Base-by-base conservation (phyloP, 352 stramenopile species). In the Phytophthora constricta region DNA sequence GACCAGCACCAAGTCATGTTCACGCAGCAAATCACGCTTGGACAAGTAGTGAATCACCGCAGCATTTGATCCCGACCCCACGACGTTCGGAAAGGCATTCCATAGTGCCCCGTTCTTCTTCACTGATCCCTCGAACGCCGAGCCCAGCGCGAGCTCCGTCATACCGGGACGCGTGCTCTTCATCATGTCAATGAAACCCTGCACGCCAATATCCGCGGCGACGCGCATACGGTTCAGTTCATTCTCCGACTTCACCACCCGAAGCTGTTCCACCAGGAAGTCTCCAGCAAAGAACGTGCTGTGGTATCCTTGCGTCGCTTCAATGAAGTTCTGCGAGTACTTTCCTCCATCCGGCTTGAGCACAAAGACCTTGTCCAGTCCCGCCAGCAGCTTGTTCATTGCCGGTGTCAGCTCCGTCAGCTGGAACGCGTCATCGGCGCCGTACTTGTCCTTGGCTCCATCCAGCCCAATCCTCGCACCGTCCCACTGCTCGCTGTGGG, bases 71-170 rank as follows among this genome's bases (percentile, higher is more conserved):
- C 87, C 87, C 1, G 82, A 76, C 5, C 85, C 87, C 16, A 95
- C 87, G n/a, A 95, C 87, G 31, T 88, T 91, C 37, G 87, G 87
- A 62, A 95, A 95, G 48, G 87, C 88, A 39, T 90, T 90, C 76
- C 85, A 92, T 5, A 91, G 65, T 28, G 87, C 85, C 8, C 87
- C 87, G 48, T 93, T 88, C 34, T 82, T 79, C 65, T 92, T 92
- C 47, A 86, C 84, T 5, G 82, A 84, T 0, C 74, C 68, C 53
- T 95, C 87, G 58, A 93, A 95, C 20, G 79, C 76, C 27, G 82
- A 86, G 3, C 78, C 85, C 9, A 95, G 70, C 28, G 84, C 84
- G n/a, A 90, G 64, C 52, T 95, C 87, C 4, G 83, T 81, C 73
- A 93, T 92, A 4, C 80, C 82, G 11, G 80, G 69, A 3, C 72